Conservation (phyloP, 768 basidiomycete genomes). For the Termitomyces sp. region DNA sequence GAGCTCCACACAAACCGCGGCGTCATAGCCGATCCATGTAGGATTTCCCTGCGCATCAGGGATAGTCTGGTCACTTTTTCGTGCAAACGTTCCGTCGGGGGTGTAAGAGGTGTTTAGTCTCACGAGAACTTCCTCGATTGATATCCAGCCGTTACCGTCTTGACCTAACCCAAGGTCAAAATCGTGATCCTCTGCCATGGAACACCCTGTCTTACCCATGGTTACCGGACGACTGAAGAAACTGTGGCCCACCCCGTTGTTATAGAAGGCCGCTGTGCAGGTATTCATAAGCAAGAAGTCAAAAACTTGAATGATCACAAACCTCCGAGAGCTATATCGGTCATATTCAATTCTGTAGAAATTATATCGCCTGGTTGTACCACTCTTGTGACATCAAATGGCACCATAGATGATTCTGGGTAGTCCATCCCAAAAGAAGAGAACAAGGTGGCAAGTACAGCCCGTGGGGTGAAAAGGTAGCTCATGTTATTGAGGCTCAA, state of each 20-base stretch:
- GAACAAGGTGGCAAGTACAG: slow-evolving; percentile 27
- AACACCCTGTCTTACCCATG: slow-evolving; percentile 16
- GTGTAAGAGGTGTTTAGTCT: slow-evolving; percentile 31
- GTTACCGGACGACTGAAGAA: slow-evolving; percentile 22
- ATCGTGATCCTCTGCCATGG: neutral
- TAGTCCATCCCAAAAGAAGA: slow-evolving; percentile 25
- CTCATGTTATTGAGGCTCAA: slow-evolving; percentile 16
- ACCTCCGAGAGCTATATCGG: slow-evolving; percentile 22
- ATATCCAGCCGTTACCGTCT: slow-evolving; percentile 28
- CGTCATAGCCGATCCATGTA: slow-evolving; percentile 34
- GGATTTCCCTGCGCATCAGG: slow-evolving; percentile 22
- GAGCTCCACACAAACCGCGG: slow-evolving; percentile 32
- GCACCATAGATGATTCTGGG: slow-evolving; percentile 16
- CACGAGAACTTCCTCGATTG: slow-evolving; percentile 29
- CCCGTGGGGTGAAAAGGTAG: slow-evolving; percentile 33
- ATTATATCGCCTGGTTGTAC: slow-evolving; percentile 19
- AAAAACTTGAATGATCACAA: neutral
- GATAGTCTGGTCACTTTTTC: slow-evolving; percentile 12
- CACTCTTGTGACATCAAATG: slow-evolving; percentile 18
- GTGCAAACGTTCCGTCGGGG: slow-evolving; percentile 25
- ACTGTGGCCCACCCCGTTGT: slow-evolving; percentile 25
- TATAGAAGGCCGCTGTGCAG: slow-evolving; percentile 23
- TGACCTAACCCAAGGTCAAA: slow-evolving; percentile 13
- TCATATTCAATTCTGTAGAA: slow-evolving; percentile 18
- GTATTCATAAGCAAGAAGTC: neutral